These are phyloP conservation scores for Microsporum canis DNA, from an alignment of 2,329 filamentous ascomycete genomes.

Conservation along the genomic window DNA sequence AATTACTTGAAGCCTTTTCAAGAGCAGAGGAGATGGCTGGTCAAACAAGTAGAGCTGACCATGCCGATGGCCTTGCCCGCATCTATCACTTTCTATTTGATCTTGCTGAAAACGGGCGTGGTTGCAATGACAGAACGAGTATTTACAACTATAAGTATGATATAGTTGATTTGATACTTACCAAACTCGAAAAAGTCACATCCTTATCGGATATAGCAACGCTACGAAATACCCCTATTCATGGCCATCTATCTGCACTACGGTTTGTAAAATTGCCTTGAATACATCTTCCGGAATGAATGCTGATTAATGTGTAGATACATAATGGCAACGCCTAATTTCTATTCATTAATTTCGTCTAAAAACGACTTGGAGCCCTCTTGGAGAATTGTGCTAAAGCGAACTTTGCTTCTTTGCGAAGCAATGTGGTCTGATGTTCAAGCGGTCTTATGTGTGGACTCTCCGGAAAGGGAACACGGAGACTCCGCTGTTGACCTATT, in stretches of 20 bases:
- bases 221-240: constrained; percentile 54
- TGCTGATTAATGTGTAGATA: constrained; percentile 28
- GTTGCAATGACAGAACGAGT: not conserved
- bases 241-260: constrained; percentile 58
- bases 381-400: constrained; percentile 29
- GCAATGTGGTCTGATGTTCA: constrained; percentile 68
- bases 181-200: constrained; percentile 54
- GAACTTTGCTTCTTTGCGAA: constrained; percentile 50
- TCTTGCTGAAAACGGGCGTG: constrained; percentile 37
- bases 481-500: constrained; percentile 60
- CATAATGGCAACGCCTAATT: constrained; percentile 37
- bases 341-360: constrained; percentile 26
- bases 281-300: not conserved
- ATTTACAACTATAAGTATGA: constrained; percentile 32
- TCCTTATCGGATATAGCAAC: constrained; percentile 51
- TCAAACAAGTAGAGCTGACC: constrained; percentile 70
- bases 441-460: constrained; percentile 78
- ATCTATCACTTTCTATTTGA: constrained; percentile 58
- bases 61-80: constrained; percentile 81
- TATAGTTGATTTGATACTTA: constrained; percentile 49
- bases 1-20: constrained; percentile 23
- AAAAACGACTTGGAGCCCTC: constrained; percentile 11
- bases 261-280: constrained; percentile 35
- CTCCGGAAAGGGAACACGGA: constrained; percentile 66
- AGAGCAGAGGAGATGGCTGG: constrained; percentile 31